Evolutionary conservation across 192 early-diverging fungal genomes (phyloP).

Genomic region (Obelidium mucronatum): DNA sequence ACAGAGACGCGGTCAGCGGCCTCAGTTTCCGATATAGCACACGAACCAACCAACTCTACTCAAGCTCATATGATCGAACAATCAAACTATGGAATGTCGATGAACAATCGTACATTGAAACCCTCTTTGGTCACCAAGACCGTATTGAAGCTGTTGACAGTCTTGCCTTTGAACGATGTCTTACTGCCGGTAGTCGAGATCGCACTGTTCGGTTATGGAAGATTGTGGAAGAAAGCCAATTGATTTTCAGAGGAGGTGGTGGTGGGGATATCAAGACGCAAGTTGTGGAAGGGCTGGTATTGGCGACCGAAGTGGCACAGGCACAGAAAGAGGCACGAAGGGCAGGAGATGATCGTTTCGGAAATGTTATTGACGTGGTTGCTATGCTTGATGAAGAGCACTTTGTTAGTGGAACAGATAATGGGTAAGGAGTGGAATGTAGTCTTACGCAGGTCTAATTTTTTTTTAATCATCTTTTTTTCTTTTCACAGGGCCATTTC

Average conservation of each 20-base stretch:
- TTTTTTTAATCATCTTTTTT: not conserved
- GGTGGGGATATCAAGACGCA: conserved; percentile 47
- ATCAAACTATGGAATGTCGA: conserved; percentile 98
- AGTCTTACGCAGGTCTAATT: not conserved
- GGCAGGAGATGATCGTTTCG: conserved; percentile 36
- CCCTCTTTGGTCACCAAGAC: conserved; percentile 95
- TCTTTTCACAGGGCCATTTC: conserved; percentile 73
- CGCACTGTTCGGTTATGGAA: conserved; percentile 93
- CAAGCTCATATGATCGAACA: conserved; percentile 87
- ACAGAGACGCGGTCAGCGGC: conserved; percentile 88
- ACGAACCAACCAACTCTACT: conserved; percentile 77
- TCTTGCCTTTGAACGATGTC: conserved; percentile 86
- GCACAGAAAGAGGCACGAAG: conserved; percentile 44
- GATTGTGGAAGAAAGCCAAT: conserved; percentile 91
- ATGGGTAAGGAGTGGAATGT: conserved; percentile 59
- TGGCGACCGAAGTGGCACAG: conserved; percentile 31
- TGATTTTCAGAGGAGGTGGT: conserved; percentile 87
- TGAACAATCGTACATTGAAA: conserved; percentile 80
- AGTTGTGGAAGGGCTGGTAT: conserved; percentile 51
- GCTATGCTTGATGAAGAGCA: conserved; percentile 93
- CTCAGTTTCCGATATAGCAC: conserved; percentile 84
- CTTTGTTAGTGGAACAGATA: conserved; percentile 92
- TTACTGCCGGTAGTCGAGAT: conserved; percentile 91
- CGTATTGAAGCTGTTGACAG: conserved; percentile 80
- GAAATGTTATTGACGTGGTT: conserved; percentile 81